These are phyloP conservation scores for Grigorovia transvaalensis DNA, from an alignment of 805 yeast species.

Conservation along the genomic window DNA sequence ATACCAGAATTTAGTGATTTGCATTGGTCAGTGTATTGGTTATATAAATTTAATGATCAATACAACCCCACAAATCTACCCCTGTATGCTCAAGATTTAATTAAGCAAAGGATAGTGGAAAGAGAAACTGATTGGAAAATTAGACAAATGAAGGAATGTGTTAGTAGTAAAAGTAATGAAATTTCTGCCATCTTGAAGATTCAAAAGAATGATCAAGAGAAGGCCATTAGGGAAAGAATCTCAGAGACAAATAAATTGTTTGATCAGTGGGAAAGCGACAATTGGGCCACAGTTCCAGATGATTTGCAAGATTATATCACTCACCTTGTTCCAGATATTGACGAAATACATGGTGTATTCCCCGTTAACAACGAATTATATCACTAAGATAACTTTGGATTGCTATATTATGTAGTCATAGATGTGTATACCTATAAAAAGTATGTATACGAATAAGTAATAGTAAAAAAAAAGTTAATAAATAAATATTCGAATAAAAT, in stretches of 20 bases:
- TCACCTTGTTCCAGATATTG: not conserved
- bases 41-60: conserved; percentile 37
- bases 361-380: not conserved
- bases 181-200: not conserved
- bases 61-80: conserved; percentile 41
- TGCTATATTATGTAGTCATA: not conserved
- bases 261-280: conserved; percentile 20
- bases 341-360: not conserved
- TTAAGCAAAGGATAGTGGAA: conserved; percentile 12
- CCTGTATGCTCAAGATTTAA: conserved; percentile 19
- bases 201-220: not conserved
- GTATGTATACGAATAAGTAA: not conserved
- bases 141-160: not conserved
- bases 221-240: not conserved
- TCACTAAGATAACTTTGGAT: not conserved
- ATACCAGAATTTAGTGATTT: conserved; percentile 38
- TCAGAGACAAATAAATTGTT: conserved; percentile 4
- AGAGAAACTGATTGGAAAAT: not conserved
- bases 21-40: conserved; percentile 60
- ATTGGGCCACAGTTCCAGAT: conserved; percentile 30
- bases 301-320: conserved; percentile 20
- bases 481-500: conserved; percentile 4
- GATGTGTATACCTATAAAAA: not conserved
- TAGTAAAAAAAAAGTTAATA: conserved; percentile 2
- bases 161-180: not conserved